Conservation (phyloP, 306 rosid species). For the Boehmeria nivea region DNA sequence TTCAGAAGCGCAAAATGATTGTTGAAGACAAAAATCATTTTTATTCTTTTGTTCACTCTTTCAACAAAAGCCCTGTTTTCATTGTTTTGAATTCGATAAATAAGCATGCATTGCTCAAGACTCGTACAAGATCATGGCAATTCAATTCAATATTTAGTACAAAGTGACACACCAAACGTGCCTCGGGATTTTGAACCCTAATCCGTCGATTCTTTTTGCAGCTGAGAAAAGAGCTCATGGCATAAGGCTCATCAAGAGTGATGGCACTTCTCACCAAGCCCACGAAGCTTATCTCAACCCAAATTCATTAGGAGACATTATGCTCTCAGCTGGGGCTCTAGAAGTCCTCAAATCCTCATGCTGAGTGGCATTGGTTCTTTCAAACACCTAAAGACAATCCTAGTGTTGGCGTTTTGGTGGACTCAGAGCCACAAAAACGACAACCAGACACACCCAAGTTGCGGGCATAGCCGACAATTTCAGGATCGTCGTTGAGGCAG, state of each 20-base stretch:
- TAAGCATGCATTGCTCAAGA: too few relatives aligned
- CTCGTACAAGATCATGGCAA: too few relatives aligned
- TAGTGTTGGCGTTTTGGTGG: slow-evolving; percentile 45
- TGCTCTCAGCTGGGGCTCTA: slow-evolving; percentile 70
- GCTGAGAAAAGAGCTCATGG: slow-evolving; percentile 49
- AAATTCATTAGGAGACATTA: slow-evolving; percentile 53
- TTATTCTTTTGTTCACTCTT: too few relatives aligned
- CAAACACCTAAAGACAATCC: slow-evolving; percentile 65
- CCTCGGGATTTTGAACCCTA: too few relatives aligned
- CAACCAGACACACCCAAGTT: slow-evolving; percentile 64
- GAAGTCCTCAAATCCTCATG: slow-evolving; percentile 68
- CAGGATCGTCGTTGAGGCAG: slow-evolving; percentile 52
- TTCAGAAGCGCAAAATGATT: too few relatives aligned
- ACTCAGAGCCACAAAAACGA: slow-evolving; percentile 41
- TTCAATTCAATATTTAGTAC: too few relatives aligned
- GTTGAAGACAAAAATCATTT: too few relatives aligned
- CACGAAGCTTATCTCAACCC: slow-evolving; percentile 51
- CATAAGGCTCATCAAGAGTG: slow-evolving; percentile 50
- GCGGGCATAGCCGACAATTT: slow-evolving; percentile 57
- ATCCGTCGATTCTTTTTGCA: too few relatives aligned
- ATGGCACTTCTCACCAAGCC: slow-evolving; percentile 32
- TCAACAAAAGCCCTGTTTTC: too few relatives aligned
- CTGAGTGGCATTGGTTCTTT: slow-evolving; percentile 70
- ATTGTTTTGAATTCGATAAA: too few relatives aligned
- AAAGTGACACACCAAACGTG: too few relatives aligned